Conservation (phyloP, 1,284 basidiomycete species). For the Pseudomicrostroma phylloplanum region DNA sequence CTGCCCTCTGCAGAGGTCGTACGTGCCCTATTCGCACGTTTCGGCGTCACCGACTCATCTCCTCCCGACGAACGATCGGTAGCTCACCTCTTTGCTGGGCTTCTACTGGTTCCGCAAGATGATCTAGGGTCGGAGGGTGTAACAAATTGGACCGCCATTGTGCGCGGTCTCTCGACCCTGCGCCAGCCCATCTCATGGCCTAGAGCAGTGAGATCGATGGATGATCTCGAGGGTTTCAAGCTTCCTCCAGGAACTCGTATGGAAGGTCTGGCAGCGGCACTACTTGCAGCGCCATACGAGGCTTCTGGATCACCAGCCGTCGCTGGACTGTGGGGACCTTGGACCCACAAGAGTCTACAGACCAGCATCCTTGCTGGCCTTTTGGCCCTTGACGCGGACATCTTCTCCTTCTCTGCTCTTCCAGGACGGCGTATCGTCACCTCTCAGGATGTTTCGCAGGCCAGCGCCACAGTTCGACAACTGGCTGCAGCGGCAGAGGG, state of each 20-base stretch:
- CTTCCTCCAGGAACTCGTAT: constrained; percentile 51
- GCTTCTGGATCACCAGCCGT: constrained; percentile 51
- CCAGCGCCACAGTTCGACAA: constrained; percentile 69
- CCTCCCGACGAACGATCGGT: constrained; percentile 31
- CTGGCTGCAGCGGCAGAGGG: constrained; percentile 67
- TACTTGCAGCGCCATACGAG: constrained; percentile 42
- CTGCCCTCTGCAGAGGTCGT: constrained; percentile 28
- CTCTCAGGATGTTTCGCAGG: constrained; percentile 24
- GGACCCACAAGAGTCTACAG: constrained; percentile 80
- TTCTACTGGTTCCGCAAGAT: constrained; percentile 29
- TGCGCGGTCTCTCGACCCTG: constrained; percentile 19
- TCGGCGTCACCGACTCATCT: constrained; percentile 27
- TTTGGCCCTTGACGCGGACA: constrained; percentile 69
- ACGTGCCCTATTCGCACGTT: constrained; percentile 31
- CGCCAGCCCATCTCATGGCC: constrained; percentile 37
- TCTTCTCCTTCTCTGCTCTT: constrained; percentile 64
- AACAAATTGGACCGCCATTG: constrained; percentile 29
- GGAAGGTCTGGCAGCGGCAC: constrained; percentile 37
- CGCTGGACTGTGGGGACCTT: constrained; percentile 54
- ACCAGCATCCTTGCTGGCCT: constrained; percentile 80
- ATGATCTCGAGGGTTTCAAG: constrained; percentile 52
- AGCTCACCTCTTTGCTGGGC: constrained; percentile 35
- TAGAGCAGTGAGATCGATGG: constrained; percentile 51
- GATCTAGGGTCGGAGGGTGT: constrained; percentile 24
- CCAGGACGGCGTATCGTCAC: constrained; percentile 36